These are phyloP conservation scores for Diplodia corticola DNA, from an alignment of 2,329 filamentous ascomycete genomes.

Conservation along the genomic window DNA sequence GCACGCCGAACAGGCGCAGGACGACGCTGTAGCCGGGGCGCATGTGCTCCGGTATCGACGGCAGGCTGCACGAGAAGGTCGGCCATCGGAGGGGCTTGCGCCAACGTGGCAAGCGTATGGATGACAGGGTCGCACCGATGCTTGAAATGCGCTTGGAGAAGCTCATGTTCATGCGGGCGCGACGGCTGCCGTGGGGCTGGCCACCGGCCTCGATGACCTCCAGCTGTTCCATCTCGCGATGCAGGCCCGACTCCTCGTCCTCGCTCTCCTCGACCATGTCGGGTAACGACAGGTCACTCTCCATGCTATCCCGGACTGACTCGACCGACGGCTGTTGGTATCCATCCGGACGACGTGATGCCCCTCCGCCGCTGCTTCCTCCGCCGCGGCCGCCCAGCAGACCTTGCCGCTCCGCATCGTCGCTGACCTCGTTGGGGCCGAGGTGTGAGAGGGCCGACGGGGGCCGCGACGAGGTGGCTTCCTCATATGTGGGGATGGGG, in stretches of 20 bases:
- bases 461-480: slow-evolving; percentile 66
- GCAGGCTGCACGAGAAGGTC: slow-evolving; percentile 37
- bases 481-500: slow-evolving; percentile 81
- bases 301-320: slow-evolving; percentile 67
- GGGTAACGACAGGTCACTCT: slow-evolving; percentile 51
- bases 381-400: slow-evolving; percentile 55
- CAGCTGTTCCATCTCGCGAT: slow-evolving; percentile 80
- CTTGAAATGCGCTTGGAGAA: slow-evolving; percentile 60
- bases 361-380: slow-evolving; percentile 22
- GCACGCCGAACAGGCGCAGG: slow-evolving; percentile 71
- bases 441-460: slow-evolving; percentile 47
- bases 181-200: slow-evolving; percentile 29
- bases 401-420: slow-evolving; percentile 75
- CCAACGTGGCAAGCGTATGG: slow-evolving; percentile 50
- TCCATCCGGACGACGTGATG: slow-evolving; percentile 39
- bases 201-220: slow-evolving; percentile 41
- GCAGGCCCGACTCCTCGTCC: slow-evolving; percentile 59
- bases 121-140: slow-evolving; percentile 59
- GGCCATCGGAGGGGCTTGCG: slow-evolving; percentile 29
- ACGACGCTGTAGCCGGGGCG: slow-evolving; percentile 64
- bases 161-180: slow-evolving; percentile 40
- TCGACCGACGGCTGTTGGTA: slow-evolving; percentile 75
- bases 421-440: slow-evolving; percentile 61
- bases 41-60: slow-evolving; percentile 49
- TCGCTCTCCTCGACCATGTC: slow-evolving; percentile 53